phyloP scores from a whole-genome alignment of 371 early-diverging fungal species.

The Dichotomocladium elegans region DNA sequence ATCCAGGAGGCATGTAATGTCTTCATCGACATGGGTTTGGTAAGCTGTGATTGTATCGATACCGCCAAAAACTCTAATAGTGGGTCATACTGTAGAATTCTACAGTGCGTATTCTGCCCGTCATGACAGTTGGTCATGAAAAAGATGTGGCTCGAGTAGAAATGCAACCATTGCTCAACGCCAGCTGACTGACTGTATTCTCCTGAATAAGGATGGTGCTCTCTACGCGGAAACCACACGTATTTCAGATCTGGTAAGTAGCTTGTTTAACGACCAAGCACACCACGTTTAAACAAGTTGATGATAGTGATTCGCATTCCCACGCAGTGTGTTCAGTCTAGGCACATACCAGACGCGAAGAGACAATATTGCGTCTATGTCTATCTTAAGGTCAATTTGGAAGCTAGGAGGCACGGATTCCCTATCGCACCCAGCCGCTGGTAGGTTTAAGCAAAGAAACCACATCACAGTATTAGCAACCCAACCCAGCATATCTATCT shows the following conservation, averaged over 20 bases:
- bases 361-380: constrained; percentile 75
- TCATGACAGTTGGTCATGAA: no score
- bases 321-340: constrained; percentile 89
- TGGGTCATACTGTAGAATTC: no score
- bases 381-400: constrained; percentile 84
- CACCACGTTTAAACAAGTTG: no score
- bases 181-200: constrained; percentile 79
- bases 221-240: constrained; percentile 95
- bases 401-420: constrained; percentile 85
- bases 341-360: constrained; percentile 64
- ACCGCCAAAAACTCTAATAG: no score
- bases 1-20: constrained; percentile 43
- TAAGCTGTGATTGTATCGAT: no score
- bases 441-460: constrained; percentile 63
- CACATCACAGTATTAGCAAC: no score
- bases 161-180: no score
- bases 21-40: constrained; percentile 63
- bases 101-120: no score
- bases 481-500: no score
- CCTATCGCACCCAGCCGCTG: constrained; percentile 87
- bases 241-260: no score
- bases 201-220: constrained; percentile 79
- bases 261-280: no score
- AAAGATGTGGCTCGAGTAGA: no score
- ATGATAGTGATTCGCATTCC: constrained; percentile 87